phyloP scores from a whole-genome alignment of 2,329 filamentous ascomycete species.

The Dactylellina cionopaga region DNA sequence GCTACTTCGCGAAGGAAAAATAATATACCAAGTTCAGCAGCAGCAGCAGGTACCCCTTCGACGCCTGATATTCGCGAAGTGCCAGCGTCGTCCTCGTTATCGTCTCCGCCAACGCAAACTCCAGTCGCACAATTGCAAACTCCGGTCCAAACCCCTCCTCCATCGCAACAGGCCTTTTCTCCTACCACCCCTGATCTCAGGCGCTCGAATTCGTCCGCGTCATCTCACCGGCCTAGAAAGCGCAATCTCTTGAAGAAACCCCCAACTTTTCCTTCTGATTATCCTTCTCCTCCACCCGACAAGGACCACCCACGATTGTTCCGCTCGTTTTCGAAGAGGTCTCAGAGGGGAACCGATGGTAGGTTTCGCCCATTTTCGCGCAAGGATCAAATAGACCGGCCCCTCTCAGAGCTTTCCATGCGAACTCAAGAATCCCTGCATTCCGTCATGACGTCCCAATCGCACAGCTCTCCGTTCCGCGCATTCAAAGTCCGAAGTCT shows the following conservation, averaged over 20 bases:
- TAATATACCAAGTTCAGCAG: conserved; percentile 10
- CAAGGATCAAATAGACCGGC: conserved; percentile 49
- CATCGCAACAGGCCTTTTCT: conserved; percentile 33
- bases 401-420: conserved; percentile 53
- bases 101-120: conserved; percentile 39
- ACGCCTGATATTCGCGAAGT: conserved; percentile 38
- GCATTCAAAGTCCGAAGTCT: conserved; percentile 82
- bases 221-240: conserved; percentile 54
- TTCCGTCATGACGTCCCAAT: conserved; percentile 53
- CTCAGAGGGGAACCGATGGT: conserved; percentile 19
- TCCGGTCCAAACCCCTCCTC: conserved; percentile 50
- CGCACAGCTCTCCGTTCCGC: conserved; percentile 54
- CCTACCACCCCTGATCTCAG: conserved; percentile 44
- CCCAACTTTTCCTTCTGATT: conserved; percentile 42
- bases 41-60: conserved; percentile 19
- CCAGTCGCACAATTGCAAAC: conserved; percentile 52
- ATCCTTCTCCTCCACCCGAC: conserved; percentile 50
- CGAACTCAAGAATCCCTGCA: conserved; percentile 51
- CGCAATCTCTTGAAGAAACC: conserved; percentile 44
- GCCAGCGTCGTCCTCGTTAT: conserved; percentile 33
- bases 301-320: conserved; percentile 47
- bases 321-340: conserved; percentile 34
- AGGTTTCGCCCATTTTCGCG: conserved; percentile 45
- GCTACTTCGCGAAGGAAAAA: conserved; percentile 48
- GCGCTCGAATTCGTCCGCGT: conserved; percentile 55